phyloP scores from a whole-genome alignment of 1,139 yeast genomes.

The Blastobotrys niveus region DNA sequence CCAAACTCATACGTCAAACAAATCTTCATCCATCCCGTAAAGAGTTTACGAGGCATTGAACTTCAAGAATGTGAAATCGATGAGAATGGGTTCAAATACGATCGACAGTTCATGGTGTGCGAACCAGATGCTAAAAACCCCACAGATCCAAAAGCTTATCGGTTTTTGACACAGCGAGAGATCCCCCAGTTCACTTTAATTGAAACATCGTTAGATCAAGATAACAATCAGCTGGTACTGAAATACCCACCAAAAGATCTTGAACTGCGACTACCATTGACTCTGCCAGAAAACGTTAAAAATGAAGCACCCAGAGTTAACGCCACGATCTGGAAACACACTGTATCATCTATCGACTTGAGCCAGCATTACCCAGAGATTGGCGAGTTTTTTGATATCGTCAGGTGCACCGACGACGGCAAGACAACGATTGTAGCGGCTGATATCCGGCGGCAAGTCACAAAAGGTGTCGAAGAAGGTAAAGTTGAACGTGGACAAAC shows the following conservation, averaged over 20 bases:
- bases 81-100: slow-evolving; percentile 39
- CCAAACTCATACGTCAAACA: slow-evolving; percentile 15
- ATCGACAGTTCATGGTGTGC: slow-evolving; percentile 40
- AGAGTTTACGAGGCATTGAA: slow-evolving; percentile 37
- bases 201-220: slow-evolving; percentile 26
- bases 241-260: slow-evolving; percentile 24
- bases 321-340: slow-evolving; percentile 19
- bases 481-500: neutral
- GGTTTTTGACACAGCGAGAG: slow-evolving; percentile 36
- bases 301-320: slow-evolving; percentile 5
- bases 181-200: slow-evolving; percentile 35
- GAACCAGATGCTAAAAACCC: slow-evolving; percentile 22
- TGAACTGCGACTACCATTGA: slow-evolving; percentile 23
- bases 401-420: slow-evolving; percentile 16
- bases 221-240: slow-evolving; percentile 28
- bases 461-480: slow-evolving; percentile 18
- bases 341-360: slow-evolving; percentile 17
- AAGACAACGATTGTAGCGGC: slow-evolving; percentile 30
- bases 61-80: slow-evolving; percentile 35
- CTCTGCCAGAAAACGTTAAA: slow-evolving; percentile 19
- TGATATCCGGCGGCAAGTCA: slow-evolving; percentile 34
- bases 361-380: slow-evolving; percentile 16
- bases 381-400: slow-evolving; percentile 14
- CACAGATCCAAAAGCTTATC: slow-evolving; percentile 21
- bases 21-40: slow-evolving; percentile 40